Percentiles rank a stretch among this genome's conserved stretches.
Conservation (phyloP, 495 filamentous ascomycete species). For the Pseudotulostoma volvatum region DNA sequence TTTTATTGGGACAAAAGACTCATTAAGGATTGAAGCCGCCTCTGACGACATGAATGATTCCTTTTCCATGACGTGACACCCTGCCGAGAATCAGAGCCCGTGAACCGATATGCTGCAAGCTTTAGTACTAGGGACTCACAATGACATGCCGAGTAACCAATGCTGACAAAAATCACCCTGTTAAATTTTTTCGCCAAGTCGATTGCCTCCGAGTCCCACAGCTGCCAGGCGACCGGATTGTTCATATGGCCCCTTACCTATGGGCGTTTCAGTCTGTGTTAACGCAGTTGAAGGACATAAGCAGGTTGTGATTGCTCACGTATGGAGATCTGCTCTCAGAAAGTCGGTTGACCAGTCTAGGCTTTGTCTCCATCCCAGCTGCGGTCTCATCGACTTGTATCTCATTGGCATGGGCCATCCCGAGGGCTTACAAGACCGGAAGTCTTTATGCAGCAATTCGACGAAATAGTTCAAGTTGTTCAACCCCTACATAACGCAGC, state of each 20-base stretch:
- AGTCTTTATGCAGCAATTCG: too few relatives aligned
- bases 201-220: slow-evolving; percentile 65
- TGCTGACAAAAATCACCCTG: slow-evolving; percentile 80
- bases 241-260: slow-evolving; percentile 65
- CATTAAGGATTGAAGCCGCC: slow-evolving; percentile 70
- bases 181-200: slow-evolving; percentile 62
- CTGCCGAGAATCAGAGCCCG: slow-evolving; percentile 20
- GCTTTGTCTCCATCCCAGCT: slow-evolving; percentile 8
- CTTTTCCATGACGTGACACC: slow-evolving; percentile 86
- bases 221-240: slow-evolving; percentile 88
- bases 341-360: slow-evolving; percentile 49
- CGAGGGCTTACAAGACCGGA: too few relatives aligned
- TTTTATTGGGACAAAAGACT: slow-evolving; percentile 80
- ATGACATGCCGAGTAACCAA: slow-evolving; percentile 92
- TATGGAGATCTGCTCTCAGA: slow-evolving; percentile 66
- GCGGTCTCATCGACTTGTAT: slow-evolving; percentile 17
- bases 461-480: too few relatives aligned
- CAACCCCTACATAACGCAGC: too few relatives aligned
- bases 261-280: neutral
- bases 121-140: slow-evolving; percentile 35
- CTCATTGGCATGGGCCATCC: slow-evolving; percentile 10
- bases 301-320: slow-evolving; percentile 25
- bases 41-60: slow-evolving; percentile 78
- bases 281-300: slow-evolving; percentile 2
- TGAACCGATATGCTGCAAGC: too few relatives aligned